These are phyloP conservation scores for Phaeosphaeriaceae sp. DNA, from an alignment of 2,329 filamentous ascomycete genomes.

Conservation along the genomic window DNA sequence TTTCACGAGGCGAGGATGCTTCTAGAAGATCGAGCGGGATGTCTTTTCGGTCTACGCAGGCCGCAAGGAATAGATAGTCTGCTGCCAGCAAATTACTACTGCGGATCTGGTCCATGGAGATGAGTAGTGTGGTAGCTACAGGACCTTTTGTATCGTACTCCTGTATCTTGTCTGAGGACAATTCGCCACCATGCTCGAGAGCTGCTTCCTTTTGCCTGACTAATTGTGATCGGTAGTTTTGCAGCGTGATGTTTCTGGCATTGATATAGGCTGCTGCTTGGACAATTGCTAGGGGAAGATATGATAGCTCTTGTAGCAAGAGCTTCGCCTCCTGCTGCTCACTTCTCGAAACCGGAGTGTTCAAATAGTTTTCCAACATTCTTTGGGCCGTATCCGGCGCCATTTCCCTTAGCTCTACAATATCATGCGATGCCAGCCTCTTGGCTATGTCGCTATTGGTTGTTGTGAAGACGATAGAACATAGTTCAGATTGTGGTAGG, in stretches of 20 bases:
- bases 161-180: conserved; percentile 40
- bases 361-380: conserved; percentile 29
- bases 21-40: conserved; percentile 25
- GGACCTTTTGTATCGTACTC: conserved; percentile 42
- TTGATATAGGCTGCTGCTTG: conserved; percentile 28
- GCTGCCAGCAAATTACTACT: conserved; percentile 39
- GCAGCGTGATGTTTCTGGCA: conserved; percentile 9
- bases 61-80: conserved; percentile 49
- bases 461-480: conserved; percentile 27
- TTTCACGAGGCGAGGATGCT: conserved; percentile 10
- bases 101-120: conserved; percentile 48
- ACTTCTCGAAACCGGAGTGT: neutral
- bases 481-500: conserved; percentile 19
- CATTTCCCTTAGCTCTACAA: conserved; percentile 21
- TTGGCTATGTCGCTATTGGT: conserved; percentile 14
- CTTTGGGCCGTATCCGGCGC: conserved; percentile 18
- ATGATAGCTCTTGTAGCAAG: conserved; percentile 23
- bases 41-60: conserved; percentile 41
- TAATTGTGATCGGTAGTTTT: conserved; percentile 20
- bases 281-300: conserved; percentile 25
- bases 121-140: conserved; percentile 49
- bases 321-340: conserved; percentile 17
- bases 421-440: conserved; percentile 18
- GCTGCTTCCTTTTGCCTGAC: conserved; percentile 33
- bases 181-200: conserved; percentile 40